A percentile compares a stretch with the other conserved stretches of the same genome.
Evolutionary conservation across 352 stramenopile genomes (phyloP).

Genomic region (Pythium plurisporium): DNA sequence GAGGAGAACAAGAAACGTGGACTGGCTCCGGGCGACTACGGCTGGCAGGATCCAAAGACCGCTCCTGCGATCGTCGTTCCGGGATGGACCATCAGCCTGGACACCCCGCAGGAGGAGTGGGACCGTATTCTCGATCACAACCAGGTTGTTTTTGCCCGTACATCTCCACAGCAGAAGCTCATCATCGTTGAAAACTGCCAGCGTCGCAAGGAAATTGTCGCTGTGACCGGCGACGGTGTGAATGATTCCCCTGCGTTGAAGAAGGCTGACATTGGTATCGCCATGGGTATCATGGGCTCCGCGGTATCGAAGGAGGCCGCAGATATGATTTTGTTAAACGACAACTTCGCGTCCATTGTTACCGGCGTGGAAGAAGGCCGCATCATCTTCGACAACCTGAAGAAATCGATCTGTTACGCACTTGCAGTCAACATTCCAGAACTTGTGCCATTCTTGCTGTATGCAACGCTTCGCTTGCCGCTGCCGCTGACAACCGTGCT

Average conservation of each 20-base stretch:
- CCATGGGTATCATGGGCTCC: constrained; percentile 98
- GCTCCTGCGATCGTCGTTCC: constrained; percentile 96
- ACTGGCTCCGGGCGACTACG: too few relatives aligned
- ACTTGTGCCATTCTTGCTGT: constrained; percentile 98
- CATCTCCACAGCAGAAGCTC: constrained; percentile 98
- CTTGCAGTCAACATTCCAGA: constrained; percentile 99
- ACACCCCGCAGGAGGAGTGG: constrained; percentile 89
- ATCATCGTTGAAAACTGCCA: constrained; percentile 95
- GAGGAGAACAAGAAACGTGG: too few relatives aligned
- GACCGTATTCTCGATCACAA: constrained; percentile 82
- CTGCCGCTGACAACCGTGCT: constrained; percentile 96
- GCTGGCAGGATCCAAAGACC: constrained; percentile 92
- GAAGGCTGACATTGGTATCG: constrained; percentile 97
- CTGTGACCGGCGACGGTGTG: constrained; percentile 99
- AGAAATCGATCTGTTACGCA: constrained; percentile 98
- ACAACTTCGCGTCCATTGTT: constrained; percentile 99
- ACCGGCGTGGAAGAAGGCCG: constrained; percentile 82
- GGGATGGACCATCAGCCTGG: too few relatives aligned
- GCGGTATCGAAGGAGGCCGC: constrained; percentile 97
- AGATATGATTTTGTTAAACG: constrained; percentile 98
- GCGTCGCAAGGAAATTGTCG: constrained; percentile 89
- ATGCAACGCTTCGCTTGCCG: constrained; percentile 93
- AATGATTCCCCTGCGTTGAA: constrained; percentile 98
- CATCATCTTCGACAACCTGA: constrained; percentile 96
- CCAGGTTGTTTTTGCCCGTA: constrained; percentile 95